These are phyloP conservation scores for Teratosphaeria pseudoeucalypti DNA, from an alignment of 2,329 filamentous ascomycete genomes.

Conservation along the genomic window DNA sequence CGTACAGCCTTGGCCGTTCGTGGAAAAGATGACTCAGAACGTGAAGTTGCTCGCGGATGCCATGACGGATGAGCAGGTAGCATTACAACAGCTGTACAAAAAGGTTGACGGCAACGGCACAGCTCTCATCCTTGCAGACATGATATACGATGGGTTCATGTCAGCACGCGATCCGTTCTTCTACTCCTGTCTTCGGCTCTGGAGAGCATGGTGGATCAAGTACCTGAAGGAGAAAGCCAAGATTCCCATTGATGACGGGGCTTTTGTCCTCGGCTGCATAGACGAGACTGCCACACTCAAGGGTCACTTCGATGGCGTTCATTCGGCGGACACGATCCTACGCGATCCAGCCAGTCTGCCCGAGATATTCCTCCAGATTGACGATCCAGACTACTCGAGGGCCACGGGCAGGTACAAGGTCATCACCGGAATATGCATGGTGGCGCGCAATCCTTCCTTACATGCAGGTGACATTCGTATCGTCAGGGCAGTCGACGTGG, in stretches of 20 bases:
- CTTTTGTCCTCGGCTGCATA: slow-evolving; percentile 77
- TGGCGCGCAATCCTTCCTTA: slow-evolving; percentile 86
- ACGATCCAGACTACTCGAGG: slow-evolving; percentile 31
- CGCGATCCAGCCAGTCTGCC: slow-evolving; percentile 46
- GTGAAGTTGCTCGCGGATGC: slow-evolving; percentile 58
- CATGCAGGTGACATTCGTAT: slow-evolving; percentile 88
- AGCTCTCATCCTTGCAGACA: slow-evolving; percentile 61
- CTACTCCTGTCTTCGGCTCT: slow-evolving; percentile 66
- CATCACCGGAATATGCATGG: slow-evolving; percentile 65
- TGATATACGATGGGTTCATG: slow-evolving; percentile 76
- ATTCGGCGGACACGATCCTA: background rate
- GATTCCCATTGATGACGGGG: slow-evolving; percentile 70
- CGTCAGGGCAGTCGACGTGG: slow-evolving; percentile 69
- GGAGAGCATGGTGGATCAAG: slow-evolving; percentile 83
- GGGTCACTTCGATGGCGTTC: slow-evolving; percentile 47
- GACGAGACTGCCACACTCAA: slow-evolving; percentile 71
- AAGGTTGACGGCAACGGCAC: slow-evolving; percentile 80
- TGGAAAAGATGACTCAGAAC: slow-evolving; percentile 56
- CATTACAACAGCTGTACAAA: slow-evolving; percentile 57
- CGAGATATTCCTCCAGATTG: slow-evolving; percentile 82
- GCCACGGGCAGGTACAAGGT: slow-evolving; percentile 47
- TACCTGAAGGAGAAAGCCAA: slow-evolving; percentile 85
- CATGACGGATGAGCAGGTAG: slow-evolving; percentile 54
- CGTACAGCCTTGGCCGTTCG: slow-evolving; percentile 57
- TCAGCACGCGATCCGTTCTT: slow-evolving; percentile 66